A percentile compares a stretch with the other conserved stretches of the same genome.
These are phyloP conservation scores for Suillus clintonianus DNA, from an alignment of 768 basidiomycete genomes.

Conservation along the genomic window DNA sequence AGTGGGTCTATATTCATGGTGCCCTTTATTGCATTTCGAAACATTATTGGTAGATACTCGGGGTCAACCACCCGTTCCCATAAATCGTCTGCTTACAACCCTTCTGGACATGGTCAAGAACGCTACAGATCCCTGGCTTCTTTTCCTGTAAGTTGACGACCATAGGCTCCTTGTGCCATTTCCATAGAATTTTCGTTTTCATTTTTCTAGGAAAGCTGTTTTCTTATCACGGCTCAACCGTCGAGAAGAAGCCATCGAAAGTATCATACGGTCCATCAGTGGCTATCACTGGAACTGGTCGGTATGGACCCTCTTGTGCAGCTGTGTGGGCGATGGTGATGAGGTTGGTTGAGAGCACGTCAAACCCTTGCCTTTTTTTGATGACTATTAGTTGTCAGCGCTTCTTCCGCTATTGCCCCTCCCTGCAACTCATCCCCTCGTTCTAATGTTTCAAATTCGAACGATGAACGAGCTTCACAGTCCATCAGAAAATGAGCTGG, in stretches of 20 bases:
- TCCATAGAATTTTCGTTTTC: conserved; percentile 5
- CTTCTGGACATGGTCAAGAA: conserved; percentile 62
- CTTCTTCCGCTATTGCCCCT: conserved; percentile 48
- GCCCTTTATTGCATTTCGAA: not conserved
- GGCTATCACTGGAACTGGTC: conserved; percentile 94
- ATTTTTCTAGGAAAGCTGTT: conserved; percentile 66
- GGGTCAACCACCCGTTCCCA: conserved; percentile 65
- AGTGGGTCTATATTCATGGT: conserved; percentile 44
- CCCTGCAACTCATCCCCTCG: conserved; percentile 52
- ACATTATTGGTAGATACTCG: conserved; percentile 53
- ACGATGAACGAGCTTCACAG: conserved; percentile 88
- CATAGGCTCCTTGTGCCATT: not conserved
- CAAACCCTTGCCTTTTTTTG: not conserved
- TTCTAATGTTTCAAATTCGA: conserved; percentile 82
- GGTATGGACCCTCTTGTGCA: conserved; percentile 81
- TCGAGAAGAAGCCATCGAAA: conserved; percentile 86
- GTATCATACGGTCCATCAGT: conserved; percentile 70
- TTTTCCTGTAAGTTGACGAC: conserved; percentile 67
- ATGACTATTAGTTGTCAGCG: conserved; percentile 39
- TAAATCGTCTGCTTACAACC: conserved; percentile 57
- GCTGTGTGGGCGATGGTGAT: conserved; percentile 79
- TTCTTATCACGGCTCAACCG: conserved; percentile 79
- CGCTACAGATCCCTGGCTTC: conserved; percentile 74
- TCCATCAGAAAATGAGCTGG: conserved; percentile 83
- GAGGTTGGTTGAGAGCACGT: conserved; percentile 55